These are phyloP conservation scores for Ganoderma lucidum DNA, from an alignment of 1,284 basidiomycete species.

Conservation along the genomic window DNA sequence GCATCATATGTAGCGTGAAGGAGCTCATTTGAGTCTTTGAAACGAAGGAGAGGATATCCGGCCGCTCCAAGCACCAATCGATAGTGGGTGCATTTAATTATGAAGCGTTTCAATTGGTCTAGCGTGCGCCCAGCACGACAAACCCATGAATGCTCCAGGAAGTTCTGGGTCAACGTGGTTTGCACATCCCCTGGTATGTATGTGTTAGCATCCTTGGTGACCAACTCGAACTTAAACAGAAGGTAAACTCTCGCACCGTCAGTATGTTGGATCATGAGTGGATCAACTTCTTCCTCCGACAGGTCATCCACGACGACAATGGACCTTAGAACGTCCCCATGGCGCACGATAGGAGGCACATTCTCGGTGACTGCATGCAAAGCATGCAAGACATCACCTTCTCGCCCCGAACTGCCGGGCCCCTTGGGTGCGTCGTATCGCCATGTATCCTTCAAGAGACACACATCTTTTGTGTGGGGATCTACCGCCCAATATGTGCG, in stretches of 20 bases:
- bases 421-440: neutral
- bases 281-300: neutral
- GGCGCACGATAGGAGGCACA: slow-evolving; percentile 20
- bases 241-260: neutral
- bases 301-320: too few relatives aligned
- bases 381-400: slow-evolving; percentile 15
- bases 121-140: neutral
- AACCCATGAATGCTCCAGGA: neutral
- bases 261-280: neutral
- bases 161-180: slow-evolving; percentile 11
- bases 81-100: slow-evolving; percentile 14
- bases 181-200: neutral
- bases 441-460: slow-evolving; percentile 27
- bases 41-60: slow-evolving; percentile 16
- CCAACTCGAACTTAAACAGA: neutral
- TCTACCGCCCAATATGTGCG: slow-evolving; percentile 28
- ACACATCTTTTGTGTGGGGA: neutral
- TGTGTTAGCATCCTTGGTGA: neutral
- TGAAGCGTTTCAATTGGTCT: neutral
- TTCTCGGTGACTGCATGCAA: slow-evolving; percentile 10
- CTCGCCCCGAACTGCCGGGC: neutral
- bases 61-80: slow-evolving; percentile 16
- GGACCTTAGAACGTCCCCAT: slow-evolving; percentile 20
- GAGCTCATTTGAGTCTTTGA: slow-evolving; percentile 19
- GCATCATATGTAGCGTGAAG: slow-evolving; percentile 15